Percentiles rank a stretch among this genome's conserved stretches.
phyloP scores from a whole-genome alignment of 2,329 filamentous ascomycete species.

The Fusarium protoensiforme region DNA sequence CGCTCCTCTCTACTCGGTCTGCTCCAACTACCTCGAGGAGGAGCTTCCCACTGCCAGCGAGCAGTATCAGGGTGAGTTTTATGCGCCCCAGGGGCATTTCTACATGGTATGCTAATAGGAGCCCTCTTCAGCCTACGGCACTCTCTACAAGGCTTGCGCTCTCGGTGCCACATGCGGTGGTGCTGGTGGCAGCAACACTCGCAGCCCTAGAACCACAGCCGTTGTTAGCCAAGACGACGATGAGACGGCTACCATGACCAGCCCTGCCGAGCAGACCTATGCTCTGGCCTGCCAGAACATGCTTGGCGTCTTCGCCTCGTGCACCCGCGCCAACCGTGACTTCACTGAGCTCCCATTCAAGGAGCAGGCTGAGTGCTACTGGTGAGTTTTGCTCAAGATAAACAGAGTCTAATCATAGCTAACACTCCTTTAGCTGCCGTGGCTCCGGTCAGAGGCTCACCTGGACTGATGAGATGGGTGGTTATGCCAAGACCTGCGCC shows the following conservation, averaged over 20 bases:
- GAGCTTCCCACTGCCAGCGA: slow-evolving; percentile 35
- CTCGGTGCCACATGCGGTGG: slow-evolving; percentile 17
- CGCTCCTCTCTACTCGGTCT: slow-evolving; percentile 43
- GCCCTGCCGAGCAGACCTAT: slow-evolving; percentile 31
- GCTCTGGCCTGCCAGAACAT: slow-evolving; percentile 42
- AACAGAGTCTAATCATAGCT: slow-evolving; percentile 4
- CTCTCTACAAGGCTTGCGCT: slow-evolving; percentile 40
- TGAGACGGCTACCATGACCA: slow-evolving; percentile 20
- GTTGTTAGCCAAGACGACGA: neutral
- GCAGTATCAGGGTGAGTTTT: slow-evolving; percentile 41
- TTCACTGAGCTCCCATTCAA: slow-evolving; percentile 41
- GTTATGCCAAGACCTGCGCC: slow-evolving; percentile 45
- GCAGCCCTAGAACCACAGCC: slow-evolving; percentile 8
- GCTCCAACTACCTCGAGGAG: slow-evolving; percentile 43
- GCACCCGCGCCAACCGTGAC: slow-evolving; percentile 34
- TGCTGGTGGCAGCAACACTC: neutral
- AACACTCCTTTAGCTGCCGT: slow-evolving; percentile 37
- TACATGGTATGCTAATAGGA: slow-evolving; percentile 10
- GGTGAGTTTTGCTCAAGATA: slow-evolving; percentile 34
- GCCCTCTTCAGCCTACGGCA: slow-evolving; percentile 37
- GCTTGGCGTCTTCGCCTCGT: slow-evolving; percentile 42
- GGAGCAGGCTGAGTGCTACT: slow-evolving; percentile 48
- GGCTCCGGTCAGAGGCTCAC: slow-evolving; percentile 24
- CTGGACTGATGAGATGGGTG: slow-evolving; percentile 47
- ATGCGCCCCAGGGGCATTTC: neutral